Percentiles rank a stretch among this genome's conserved stretches.
Evolutionary conservation across 768 basidiomycete species (phyloP).

Genomic region (Lactarius evosmus): DNA sequence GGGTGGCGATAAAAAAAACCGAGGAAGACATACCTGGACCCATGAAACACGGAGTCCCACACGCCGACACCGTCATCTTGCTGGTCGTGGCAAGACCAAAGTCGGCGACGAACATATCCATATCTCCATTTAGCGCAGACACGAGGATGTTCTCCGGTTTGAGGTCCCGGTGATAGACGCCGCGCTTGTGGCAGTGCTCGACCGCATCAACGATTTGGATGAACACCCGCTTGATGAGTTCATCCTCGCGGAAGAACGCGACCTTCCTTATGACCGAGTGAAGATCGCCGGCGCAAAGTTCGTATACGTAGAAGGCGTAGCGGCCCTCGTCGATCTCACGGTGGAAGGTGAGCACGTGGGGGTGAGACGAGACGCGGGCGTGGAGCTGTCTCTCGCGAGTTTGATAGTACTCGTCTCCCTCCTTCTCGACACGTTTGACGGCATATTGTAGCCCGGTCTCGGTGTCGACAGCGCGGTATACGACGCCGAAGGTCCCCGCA

Average conservation of each 20-base stretch:
- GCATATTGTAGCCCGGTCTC: slow-evolving; percentile 49
- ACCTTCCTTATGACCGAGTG: slow-evolving; percentile 4
- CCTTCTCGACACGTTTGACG: slow-evolving; percentile 82
- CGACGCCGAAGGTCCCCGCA: slow-evolving; percentile 92
- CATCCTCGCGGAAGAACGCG: slow-evolving; percentile 17
- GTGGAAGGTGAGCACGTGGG: slow-evolving; percentile 82
- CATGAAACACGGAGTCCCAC: slow-evolving; percentile 16
- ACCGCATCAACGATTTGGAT: slow-evolving; percentile 19
- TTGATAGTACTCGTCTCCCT: slow-evolving; percentile 27
- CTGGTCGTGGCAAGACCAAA: slow-evolving; percentile 18
- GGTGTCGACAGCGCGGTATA: slow-evolving; percentile 77
- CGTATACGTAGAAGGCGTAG: slow-evolving; percentile 43
- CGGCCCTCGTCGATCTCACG: slow-evolving; percentile 77
- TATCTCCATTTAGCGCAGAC: background rate
- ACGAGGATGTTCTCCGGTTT: slow-evolving; percentile 4
- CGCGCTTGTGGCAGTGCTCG: slow-evolving; percentile 16
- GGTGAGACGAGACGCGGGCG: slow-evolving; percentile 68
- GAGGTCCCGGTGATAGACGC: slow-evolving; percentile 12
- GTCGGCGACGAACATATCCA: slow-evolving; percentile 13
- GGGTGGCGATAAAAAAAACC: background rate
- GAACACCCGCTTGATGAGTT: slow-evolving; percentile 16
- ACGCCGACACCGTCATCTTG: slow-evolving; percentile 2
- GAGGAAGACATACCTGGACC: slow-evolving; percentile 11
- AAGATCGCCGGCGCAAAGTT: slow-evolving; percentile 18
- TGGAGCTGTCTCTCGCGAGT: slow-evolving; percentile 73